Evolutionary conservation across 352 stramenopile species (phyloP).

Genomic region (Aphanomyces invadans): DNA sequence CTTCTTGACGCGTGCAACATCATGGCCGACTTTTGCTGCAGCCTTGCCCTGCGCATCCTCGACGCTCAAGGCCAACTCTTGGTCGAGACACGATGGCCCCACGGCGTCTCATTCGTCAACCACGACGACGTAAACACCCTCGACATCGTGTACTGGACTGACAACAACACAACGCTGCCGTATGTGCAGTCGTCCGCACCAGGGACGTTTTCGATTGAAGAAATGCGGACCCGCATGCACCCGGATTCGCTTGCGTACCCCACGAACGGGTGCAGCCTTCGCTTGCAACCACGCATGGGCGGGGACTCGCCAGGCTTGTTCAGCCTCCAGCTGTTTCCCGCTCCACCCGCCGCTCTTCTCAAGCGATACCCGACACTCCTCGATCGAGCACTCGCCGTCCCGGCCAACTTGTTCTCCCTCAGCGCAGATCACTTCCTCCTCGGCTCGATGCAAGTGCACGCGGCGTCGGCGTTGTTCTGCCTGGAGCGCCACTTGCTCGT

Average conservation of each 20-base stretch:
- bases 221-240: background rate
- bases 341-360: constrained; percentile 55
- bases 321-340: constrained; percentile 50
- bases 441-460: constrained; percentile 65
- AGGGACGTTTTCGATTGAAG: background rate
- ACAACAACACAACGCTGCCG: background rate
- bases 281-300: constrained; percentile 46
- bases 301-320: constrained; percentile 36
- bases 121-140: constrained; percentile 68
- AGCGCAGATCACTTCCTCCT: constrained; percentile 70
- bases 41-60: constrained; percentile 66
- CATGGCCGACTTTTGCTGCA: constrained; percentile 79
- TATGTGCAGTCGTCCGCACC: background rate
- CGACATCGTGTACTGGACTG: constrained; percentile 77
- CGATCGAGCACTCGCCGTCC: constrained; percentile 45
- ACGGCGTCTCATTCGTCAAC: constrained; percentile 66
- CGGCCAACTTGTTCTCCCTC: constrained; percentile 69
- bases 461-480: constrained; percentile 60
- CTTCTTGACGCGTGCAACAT: constrained; percentile 74
- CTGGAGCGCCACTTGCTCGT: constrained; percentile 63
- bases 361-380: constrained; percentile 31
- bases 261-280: constrained; percentile 61
- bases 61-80: constrained; percentile 62
- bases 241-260: constrained; percentile 38
- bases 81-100: constrained; percentile 66